phyloP scores from a whole-genome alignment of 129 eudicot genomes.

The Lactuca saligna region DNA sequence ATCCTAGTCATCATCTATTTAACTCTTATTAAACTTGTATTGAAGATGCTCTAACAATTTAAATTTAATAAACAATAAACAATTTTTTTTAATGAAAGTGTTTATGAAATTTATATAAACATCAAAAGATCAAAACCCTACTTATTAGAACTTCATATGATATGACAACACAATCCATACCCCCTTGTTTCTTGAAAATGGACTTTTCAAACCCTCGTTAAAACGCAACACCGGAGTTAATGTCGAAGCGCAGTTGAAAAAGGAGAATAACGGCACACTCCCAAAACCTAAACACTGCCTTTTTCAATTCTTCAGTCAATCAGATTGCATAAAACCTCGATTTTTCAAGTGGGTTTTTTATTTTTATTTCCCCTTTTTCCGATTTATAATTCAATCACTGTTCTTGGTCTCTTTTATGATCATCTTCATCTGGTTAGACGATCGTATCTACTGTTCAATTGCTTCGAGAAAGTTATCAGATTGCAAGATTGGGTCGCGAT shows the following conservation, averaged over 20 bases:
- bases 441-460: constrained; percentile 15
- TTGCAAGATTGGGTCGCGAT: neutral
- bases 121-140: too few relatives aligned
- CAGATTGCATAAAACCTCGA: constrained; percentile 12
- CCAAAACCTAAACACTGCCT: constrained; percentile 9
- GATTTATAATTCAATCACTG: constrained; percentile 13
- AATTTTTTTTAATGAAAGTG: too few relatives aligned
- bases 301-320: constrained; percentile 8
- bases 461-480: neutral
- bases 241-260: constrained; percentile 1
- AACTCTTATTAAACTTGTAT: too few relatives aligned
- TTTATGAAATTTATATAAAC: too few relatives aligned
- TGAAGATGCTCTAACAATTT: too few relatives aligned
- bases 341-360: constrained; percentile 12
- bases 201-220: constrained; percentile 10
- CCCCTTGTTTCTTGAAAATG: constrained; percentile 4
- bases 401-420: neutral
- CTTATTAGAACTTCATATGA: neutral
- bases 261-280: constrained; percentile 33
- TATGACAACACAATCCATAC: neutral
- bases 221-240: constrained; percentile 12
- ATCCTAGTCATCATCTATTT: too few relatives aligned
- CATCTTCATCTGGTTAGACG: constrained; percentile 1
- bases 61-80: too few relatives aligned
- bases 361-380: neutral